phyloP scores from a whole-genome alignment of 2,329 filamentous ascomycete genomes.

The Aspergillus bombycis region DNA sequence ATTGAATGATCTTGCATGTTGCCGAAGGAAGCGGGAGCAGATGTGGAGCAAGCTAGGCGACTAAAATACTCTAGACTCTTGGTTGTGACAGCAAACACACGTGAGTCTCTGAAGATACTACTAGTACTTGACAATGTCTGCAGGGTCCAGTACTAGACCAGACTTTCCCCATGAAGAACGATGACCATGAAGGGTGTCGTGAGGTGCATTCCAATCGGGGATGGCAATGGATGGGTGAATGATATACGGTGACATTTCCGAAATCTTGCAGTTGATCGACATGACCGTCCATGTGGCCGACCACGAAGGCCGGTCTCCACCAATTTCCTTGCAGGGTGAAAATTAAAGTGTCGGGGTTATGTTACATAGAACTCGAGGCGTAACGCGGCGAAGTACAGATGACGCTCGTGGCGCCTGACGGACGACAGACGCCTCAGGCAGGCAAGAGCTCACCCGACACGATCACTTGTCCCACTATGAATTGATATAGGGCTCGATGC shows the following conservation, averaged over 20 bases:
- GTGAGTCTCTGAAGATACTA: not conserved
- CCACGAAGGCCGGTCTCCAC: not conserved
- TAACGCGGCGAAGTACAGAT: not conserved
- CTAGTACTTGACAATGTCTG: not conserved
- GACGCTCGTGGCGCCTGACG: slow-evolving; percentile 6
- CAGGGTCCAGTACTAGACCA: not conserved
- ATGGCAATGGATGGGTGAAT: not conserved
- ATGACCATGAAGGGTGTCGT: not conserved
- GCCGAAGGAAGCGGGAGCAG: not conserved
- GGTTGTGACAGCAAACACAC: not conserved
- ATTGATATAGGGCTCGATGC: not conserved
- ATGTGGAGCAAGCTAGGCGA: slow-evolving; percentile 8
- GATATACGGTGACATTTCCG: not conserved
- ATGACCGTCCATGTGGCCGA: slow-evolving; percentile 7
- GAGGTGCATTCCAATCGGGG: not conserved
- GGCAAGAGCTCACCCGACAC: slow-evolving; percentile 20
- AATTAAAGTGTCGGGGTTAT: not conserved
- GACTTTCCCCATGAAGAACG: not conserved
- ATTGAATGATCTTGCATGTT: not conserved
- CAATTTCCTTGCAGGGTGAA: not conserved
- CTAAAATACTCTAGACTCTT: slow-evolving; percentile 7
- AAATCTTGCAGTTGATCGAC: not conserved
- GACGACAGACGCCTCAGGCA: not conserved
- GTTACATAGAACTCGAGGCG: not conserved
- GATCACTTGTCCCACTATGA: slow-evolving; percentile 14